Base-by-base conservation (phyloP, 2,329 filamentous ascomycete genomes). In the Trichoderma aggressivum region DNA sequence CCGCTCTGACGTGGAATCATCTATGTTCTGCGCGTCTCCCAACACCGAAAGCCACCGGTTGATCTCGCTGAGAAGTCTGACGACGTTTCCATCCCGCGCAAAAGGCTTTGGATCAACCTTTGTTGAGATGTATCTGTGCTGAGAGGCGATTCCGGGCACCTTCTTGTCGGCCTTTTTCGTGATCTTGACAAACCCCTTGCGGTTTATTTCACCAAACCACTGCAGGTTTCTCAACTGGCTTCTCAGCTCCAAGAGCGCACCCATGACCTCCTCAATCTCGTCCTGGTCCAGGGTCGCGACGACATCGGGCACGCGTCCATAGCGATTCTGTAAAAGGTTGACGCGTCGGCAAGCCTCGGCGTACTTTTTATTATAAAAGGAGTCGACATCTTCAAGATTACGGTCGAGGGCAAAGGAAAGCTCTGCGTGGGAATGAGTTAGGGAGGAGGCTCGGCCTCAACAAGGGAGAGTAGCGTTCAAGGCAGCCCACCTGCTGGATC, bases 121-220 rank as follows among this genome's bases (percentile, higher is more conserved):
- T 60, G 94, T 94, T 53, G 92, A 90, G 72, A 99, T 86, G 78
- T 98, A 99, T 71, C 90, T 89, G 79, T 93, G 90, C 83, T 98
- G 94, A 0, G 93, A 91, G 64, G 90, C 88, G 4, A 90, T 89
- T 59, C 89, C 87, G 1, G 91, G 87, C 3, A 98, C 89, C 83
- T 97, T 98, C 84, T 99, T 99, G 82, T 99, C 96, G 59, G 98
- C 85, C 82, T 99, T 99, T 85, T 99, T 99, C 65, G 96, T 97
- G 81, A 99, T 99, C 84, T 99, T 99, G 80, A 97, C 89, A 78
- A 99, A 99, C 2, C 96, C 96, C 74, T 93, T 88, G 66, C 94
- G 89, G 81, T 99, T 99, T 77, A 98, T 95, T 82, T 98, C 95
- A 63, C 94, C 95, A 79, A 98, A 99, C 94, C 94, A 98, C 80